These are phyloP conservation scores for Pyricularia grisea DNA, from an alignment of 2,329 filamentous ascomycete species.

Conservation along the genomic window DNA sequence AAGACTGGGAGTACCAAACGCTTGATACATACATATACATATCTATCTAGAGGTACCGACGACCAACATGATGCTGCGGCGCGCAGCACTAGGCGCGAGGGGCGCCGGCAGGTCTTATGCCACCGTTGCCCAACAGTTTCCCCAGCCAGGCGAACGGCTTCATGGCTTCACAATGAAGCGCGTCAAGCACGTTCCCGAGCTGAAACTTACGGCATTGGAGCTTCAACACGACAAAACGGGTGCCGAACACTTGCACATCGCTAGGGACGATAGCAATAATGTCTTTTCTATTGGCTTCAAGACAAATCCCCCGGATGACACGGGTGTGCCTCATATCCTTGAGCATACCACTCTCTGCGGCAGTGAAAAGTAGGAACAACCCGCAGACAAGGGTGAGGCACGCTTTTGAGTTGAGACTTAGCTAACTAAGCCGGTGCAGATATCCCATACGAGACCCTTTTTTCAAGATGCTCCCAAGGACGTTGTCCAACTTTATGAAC, in stretches of 20 bases:
- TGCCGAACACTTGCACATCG: constrained; percentile 92
- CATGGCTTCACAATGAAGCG: constrained; percentile 89
- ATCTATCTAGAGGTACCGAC: not conserved
- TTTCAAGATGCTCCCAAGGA: constrained; percentile 98
- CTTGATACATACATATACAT: not conserved
- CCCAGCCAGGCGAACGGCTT: constrained; percentile 72
- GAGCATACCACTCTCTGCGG: constrained; percentile 97
- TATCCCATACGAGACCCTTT: constrained; percentile 98
- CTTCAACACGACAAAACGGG: constrained; percentile 92
- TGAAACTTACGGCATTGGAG: constrained; percentile 84
- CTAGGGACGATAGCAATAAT: constrained; percentile 95
- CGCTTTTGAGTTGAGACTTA: not conserved
- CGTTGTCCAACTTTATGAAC: constrained; percentile 99
- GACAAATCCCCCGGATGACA: constrained; percentile 95
- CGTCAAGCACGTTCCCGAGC: constrained; percentile 85
- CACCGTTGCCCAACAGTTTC: constrained; percentile 59
- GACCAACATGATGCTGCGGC: not conserved
- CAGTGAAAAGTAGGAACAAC: constrained; percentile 64
- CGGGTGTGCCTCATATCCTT: constrained; percentile 90
- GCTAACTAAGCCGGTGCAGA: constrained; percentile 30
- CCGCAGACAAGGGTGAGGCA: not conserved
- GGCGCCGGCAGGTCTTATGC: constrained; percentile 56
- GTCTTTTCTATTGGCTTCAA: constrained; percentile 99
- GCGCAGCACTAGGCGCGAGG: constrained; percentile 16
- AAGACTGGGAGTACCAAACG: not conserved